Evolutionary conservation across 306 rosid species (phyloP).

Genomic region (Gastrolobium villosum): DNA sequence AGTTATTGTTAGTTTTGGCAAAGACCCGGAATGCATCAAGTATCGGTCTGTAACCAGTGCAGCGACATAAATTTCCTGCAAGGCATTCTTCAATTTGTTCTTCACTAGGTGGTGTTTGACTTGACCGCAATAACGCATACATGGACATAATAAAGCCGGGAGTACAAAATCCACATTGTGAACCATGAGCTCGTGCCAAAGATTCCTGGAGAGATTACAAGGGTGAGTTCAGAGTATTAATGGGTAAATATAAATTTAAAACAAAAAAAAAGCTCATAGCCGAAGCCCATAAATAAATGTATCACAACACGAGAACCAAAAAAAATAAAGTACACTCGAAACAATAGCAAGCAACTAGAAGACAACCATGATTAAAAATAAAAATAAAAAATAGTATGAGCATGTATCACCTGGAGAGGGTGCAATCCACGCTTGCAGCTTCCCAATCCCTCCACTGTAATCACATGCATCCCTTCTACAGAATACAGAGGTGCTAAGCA

Average conservation of each 20-base stretch:
- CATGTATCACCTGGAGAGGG: constrained; percentile 81
- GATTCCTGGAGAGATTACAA: constrained; percentile 71
- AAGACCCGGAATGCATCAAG: constrained; percentile 91
- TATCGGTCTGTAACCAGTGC: constrained; percentile 98
- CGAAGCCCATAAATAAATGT: constrained; percentile 15
- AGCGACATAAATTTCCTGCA: constrained; percentile 94
- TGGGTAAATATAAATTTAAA: constrained; percentile 5
- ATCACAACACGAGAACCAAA: constrained; percentile 40
- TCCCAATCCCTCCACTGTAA: constrained; percentile 95
- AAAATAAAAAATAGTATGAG: constrained; percentile 18
- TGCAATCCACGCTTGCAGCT: constrained; percentile 83
- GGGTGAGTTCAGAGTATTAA: constrained; percentile 34
- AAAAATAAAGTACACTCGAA: constrained; percentile 7
- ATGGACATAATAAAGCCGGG: constrained; percentile 96
- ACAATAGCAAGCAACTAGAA: constrained; percentile 8
- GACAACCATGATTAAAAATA: constrained; percentile 9
- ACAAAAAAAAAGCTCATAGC: constrained; percentile 11
- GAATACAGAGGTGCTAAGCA: constrained; percentile 96
- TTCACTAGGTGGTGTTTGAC: constrained; percentile 78
- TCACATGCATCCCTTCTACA: constrained; percentile 96
- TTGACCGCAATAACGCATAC: constrained; percentile 86
- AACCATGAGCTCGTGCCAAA: constrained; percentile 85
- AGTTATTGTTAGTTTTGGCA: constrained; percentile 75
- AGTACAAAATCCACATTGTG: constrained; percentile 98
- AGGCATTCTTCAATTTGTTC: constrained; percentile 94